Evolutionary conservation across 257 asterid species (phyloP).

Genomic region (Knoxia roxburghii): DNA sequence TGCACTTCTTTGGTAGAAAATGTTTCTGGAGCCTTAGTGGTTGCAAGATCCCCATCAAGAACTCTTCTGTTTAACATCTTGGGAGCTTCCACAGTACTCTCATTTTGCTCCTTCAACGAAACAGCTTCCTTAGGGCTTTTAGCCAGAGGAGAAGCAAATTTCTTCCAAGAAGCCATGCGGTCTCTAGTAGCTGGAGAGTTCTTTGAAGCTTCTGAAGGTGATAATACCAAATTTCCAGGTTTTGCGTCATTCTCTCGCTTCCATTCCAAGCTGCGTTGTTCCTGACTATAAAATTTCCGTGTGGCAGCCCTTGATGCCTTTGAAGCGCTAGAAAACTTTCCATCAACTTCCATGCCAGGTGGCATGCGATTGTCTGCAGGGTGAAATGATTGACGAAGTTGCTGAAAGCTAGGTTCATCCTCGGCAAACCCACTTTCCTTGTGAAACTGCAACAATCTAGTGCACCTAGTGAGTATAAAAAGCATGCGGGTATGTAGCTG

Average conservation of each 20-base stretch:
- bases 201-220: constrained; percentile 41
- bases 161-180: constrained; percentile 91
- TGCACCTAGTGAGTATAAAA: constrained; percentile 95
- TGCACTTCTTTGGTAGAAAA: constrained; percentile 53
- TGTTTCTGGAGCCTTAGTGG: constrained; percentile 48
- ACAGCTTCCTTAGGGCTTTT: constrained; percentile 63
- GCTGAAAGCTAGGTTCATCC: constrained; percentile 62
- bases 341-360: constrained; percentile 35
- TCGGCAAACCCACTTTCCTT: constrained; percentile 94
- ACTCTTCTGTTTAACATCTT: constrained; percentile 39
- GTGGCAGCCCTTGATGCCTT: constrained; percentile 42
- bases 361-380: constrained; percentile 54
- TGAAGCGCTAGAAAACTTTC: constrained; percentile 37
- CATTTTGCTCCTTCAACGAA: constrained; percentile 43
- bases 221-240: constrained; percentile 38
- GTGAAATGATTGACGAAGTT: constrained; percentile 87
- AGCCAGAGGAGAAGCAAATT: constrained; percentile 65
- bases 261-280: constrained; percentile 73
- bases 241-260: constrained; percentile 38
- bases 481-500: constrained; percentile 99
- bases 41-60: constrained; percentile 54
- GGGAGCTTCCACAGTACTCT: constrained; percentile 41
- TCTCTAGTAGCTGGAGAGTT: constrained; percentile 50
- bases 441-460: constrained; percentile 90
- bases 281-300: constrained; percentile 87